Percentiles rank a stretch among this genome's conserved stretches.
Evolutionary conservation across 345 rosid genomes (phyloP).

Genomic region (Linum usitatissimum): DNA sequence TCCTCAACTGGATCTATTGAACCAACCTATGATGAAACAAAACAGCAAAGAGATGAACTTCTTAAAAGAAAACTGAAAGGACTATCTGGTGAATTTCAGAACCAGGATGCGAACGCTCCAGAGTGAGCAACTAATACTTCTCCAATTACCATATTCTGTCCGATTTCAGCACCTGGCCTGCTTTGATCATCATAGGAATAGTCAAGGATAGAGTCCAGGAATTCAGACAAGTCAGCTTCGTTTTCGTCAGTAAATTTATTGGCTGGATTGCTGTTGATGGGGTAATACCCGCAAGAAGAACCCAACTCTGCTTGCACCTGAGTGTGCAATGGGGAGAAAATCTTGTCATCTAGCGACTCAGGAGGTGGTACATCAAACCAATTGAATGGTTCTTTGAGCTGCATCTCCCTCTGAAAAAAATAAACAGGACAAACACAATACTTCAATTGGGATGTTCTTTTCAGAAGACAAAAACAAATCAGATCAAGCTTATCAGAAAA

Average conservation of each 20-base stretch:
- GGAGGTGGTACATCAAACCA: constrained; percentile 12
- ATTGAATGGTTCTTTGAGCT: constrained; percentile 25
- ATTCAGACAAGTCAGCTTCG: too few species aligned
- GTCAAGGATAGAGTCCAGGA: too few species aligned
- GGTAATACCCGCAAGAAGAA: constrained; percentile 21
- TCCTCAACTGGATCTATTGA: too few species aligned
- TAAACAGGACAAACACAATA: neutral
- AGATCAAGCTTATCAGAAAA: neutral
- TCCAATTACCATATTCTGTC: too few species aligned
- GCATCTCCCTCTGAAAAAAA: constrained; percentile 11
- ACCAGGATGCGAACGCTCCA: too few species aligned
- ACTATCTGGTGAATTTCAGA: too few species aligned
- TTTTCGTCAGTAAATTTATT: neutral
- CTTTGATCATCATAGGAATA: too few species aligned
- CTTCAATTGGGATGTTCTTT: neutral
- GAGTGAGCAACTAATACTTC: too few species aligned
- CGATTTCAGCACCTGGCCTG: too few species aligned
- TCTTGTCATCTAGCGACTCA: constrained; percentile 24
- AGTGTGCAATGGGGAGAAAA: constrained; percentile 36
- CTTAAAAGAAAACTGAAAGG: too few species aligned
- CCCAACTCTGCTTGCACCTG: constrained; percentile 31
- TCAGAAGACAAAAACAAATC: neutral
- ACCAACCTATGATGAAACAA: too few species aligned
- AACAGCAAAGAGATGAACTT: too few species aligned
- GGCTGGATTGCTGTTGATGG: constrained; percentile 11